Percentiles rank a stretch among this genome's conserved stretches.
Evolutionary conservation across 2,329 filamentous ascomycete genomes (phyloP).

Genomic region (Stagonosporopsis rhizophila): DNA sequence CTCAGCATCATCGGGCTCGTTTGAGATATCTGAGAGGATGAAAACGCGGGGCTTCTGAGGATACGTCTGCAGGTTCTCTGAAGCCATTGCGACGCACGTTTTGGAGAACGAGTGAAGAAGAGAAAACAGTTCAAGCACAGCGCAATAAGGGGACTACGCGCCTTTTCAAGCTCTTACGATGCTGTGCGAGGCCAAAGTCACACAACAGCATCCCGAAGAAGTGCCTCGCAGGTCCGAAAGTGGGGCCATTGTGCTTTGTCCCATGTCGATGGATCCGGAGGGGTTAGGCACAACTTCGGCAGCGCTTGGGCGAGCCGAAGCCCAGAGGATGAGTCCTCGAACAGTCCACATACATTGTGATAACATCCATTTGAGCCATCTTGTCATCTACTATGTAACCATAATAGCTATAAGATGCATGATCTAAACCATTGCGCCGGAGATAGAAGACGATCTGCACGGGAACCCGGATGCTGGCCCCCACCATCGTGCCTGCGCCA

Average conservation of each 20-base stretch:
- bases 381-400: too few species aligned
- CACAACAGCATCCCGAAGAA: conserved; percentile 27
- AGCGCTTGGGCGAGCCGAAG: conserved; percentile 16
- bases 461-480: neutral
- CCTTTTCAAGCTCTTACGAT: conserved; percentile 19
- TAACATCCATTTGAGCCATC: neutral
- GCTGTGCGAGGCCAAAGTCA: conserved; percentile 27
- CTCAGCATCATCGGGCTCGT: conserved; percentile 51
- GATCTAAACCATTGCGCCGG: neutral
- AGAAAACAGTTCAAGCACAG: neutral
- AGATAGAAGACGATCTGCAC: neutral
- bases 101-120: neutral
- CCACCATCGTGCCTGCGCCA: conserved; percentile 7
- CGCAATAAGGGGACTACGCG: neutral
- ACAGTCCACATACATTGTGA: neutral
- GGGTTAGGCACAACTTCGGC: conserved; percentile 28
- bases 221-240: conserved; percentile 24
- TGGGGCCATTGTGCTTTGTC: conserved; percentile 22
- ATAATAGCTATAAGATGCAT: neutral
- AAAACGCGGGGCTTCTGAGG: conserved; percentile 49
- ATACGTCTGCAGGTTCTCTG: conserved; percentile 36
- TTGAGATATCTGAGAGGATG: conserved; percentile 51
- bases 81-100: conserved; percentile 28
- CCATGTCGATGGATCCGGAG: conserved; percentile 19
- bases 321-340: neutral